Percentiles rank a stretch among this genome's conserved stretches.
Conservation (phyloP, 2,329 filamentous ascomycete genomes). For the Colletotrichum liaoningense region DNA sequence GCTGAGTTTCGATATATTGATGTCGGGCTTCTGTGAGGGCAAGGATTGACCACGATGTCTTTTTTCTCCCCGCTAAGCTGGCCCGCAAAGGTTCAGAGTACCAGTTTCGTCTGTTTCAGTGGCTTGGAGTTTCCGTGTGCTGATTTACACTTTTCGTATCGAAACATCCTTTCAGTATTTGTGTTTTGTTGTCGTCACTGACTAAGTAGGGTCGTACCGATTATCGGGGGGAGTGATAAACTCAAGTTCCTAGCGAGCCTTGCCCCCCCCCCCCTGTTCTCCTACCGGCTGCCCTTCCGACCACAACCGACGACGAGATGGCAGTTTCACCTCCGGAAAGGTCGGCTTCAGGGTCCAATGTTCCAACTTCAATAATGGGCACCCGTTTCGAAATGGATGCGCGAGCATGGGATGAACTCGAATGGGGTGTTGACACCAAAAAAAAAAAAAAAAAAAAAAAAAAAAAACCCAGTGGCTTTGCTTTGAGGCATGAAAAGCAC, state of each 20-base stretch:
- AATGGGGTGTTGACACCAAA: not conserved
- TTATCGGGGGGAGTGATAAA: not conserved
- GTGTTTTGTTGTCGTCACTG: not conserved
- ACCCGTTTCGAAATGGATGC: not conserved
- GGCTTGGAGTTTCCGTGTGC: not conserved
- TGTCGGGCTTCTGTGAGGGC: not conserved
- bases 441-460: too few relatives aligned
- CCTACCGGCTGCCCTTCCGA: not conserved
- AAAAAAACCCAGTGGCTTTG: not conserved
- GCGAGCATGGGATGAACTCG: slow-evolving; percentile 16
- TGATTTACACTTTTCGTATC: slow-evolving; percentile 23
- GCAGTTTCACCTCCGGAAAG: not conserved
- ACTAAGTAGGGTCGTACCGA: not conserved
- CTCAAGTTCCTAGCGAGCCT: not conserved
- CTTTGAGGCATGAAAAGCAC: not conserved
- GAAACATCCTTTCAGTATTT: slow-evolving; percentile 4
- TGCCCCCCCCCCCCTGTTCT: not conserved
- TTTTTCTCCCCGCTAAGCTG: not conserved
- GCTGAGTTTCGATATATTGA: not conserved
- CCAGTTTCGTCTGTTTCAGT: slow-evolving; percentile 14
- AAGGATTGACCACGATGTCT: not conserved
- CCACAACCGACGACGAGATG: slow-evolving; percentile 11
- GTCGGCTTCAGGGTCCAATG: not conserved
- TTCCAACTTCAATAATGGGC: not conserved
- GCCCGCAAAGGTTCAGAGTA: slow-evolving; percentile 2